These are phyloP conservation scores for Drosera capensis DNA, from an alignment of 148 eudicot species.

Conservation along the genomic window DNA sequence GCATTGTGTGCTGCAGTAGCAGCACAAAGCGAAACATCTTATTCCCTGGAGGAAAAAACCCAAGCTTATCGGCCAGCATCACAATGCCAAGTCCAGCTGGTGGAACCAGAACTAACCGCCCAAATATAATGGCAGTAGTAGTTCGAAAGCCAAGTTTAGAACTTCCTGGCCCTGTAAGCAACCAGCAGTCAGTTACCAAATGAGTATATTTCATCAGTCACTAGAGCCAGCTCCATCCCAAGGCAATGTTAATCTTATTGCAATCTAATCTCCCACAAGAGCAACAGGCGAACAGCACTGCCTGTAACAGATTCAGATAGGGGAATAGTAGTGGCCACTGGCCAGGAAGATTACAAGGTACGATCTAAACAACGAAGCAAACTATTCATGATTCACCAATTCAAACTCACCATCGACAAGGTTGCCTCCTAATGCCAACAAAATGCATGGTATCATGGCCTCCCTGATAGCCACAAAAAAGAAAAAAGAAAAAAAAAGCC, in stretches of 20 bases:
- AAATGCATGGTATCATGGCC: conserved; percentile 97
- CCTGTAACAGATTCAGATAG: no score
- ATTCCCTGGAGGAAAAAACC: conserved; percentile 82
- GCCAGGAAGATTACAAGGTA: not conserved
- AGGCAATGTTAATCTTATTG: no score
- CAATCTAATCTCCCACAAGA: no score
- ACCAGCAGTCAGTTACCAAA: no score
- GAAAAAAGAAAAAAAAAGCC: no score
- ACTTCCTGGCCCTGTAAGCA: conserved; percentile 77
- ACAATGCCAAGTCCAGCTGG: conserved; percentile 89
- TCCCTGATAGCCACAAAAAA: conserved; percentile 52
- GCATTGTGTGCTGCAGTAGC: conserved; percentile 93
- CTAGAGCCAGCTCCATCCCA: no score
- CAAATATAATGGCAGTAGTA: conserved; percentile 80
- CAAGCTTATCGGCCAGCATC: conserved; percentile 77
- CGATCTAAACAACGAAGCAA: not conserved
- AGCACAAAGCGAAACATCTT: conserved; percentile 95
- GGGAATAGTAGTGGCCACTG: no score
- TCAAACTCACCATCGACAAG: conserved; percentile 66
- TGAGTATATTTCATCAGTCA: no score
- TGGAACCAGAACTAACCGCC: conserved; percentile 68
- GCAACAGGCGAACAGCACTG: no score
- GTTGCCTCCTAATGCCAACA: conserved; percentile 96
- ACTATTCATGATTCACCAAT: not conserved
- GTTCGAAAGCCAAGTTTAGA: conserved; percentile 81